Evolutionary conservation across 1,139 yeast genomes (phyloP).

Genomic region (Arxiozyma slooffiae): DNA sequence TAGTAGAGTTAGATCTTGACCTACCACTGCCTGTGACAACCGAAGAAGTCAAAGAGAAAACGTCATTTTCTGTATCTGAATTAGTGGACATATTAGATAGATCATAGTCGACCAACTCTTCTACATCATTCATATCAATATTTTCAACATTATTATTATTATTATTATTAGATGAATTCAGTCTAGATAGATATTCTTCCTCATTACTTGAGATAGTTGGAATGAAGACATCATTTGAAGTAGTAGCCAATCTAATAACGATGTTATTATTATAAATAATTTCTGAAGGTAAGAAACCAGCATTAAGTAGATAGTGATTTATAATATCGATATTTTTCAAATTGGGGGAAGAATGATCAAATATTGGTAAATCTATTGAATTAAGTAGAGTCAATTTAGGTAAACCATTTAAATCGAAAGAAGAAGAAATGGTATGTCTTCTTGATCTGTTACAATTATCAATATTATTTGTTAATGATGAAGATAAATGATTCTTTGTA

Average conservation of each 20-base stretch:
- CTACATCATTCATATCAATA: not conserved
- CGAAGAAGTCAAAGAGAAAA: not conserved
- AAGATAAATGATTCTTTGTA: not conserved
- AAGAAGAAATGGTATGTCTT: not conserved
- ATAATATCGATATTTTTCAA: not conserved
- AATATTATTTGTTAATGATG: not conserved
- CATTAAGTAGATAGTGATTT: not conserved
- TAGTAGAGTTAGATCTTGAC: not conserved
- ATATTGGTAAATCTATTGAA: not conserved
- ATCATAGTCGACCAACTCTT: not conserved
- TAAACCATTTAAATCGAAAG: not conserved
- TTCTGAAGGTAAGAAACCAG: constrained; percentile 1
- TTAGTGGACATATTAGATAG: not conserved
- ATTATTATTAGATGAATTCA: constrained; percentile 2
- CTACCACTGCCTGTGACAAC: not conserved
- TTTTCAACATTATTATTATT: not conserved
- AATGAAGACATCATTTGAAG: constrained; percentile 21
- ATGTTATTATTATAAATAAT: not conserved
- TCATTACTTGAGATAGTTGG: constrained; percentile 20
- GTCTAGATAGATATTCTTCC: constrained; percentile 16
- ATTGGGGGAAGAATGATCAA: not conserved
- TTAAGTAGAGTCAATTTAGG: constrained; percentile 1
- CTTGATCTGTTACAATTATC: not conserved
- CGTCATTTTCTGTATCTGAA: constrained; percentile 1
- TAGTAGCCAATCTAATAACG: constrained; percentile 12